Evolutionary conservation across 345 rosid genomes (phyloP).

Genomic region (Populus simonii): DNA sequence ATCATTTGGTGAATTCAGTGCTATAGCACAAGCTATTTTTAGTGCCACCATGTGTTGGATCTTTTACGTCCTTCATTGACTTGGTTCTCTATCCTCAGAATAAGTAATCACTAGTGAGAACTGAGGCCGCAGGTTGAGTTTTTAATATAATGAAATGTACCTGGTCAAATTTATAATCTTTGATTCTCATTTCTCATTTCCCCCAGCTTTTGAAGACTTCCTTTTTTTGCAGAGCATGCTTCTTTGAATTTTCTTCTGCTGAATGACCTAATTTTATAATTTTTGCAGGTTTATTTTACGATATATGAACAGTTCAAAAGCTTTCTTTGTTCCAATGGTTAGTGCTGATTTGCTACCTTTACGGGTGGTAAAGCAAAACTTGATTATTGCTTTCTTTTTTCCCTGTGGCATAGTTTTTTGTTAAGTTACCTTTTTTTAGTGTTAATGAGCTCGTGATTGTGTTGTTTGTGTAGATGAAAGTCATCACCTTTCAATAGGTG

Average conservation of each 20-base stretch:
- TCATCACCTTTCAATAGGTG: conserved; percentile 61
- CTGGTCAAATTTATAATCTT: not conserved
- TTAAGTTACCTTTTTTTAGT: not conserved
- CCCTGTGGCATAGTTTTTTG: not conserved
- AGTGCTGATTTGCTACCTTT: conserved; percentile 21
- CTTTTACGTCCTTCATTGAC: not conserved
- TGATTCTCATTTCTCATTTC: not conserved
- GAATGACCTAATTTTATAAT: not conserved
- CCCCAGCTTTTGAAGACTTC: not conserved
- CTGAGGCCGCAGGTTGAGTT: not conserved
- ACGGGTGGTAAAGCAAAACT: not conserved
- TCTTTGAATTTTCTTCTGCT: not conserved
- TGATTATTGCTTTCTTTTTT: not conserved
- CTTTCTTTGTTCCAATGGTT: conserved; percentile 53
- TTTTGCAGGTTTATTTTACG: conserved; percentile 73
- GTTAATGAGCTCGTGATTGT: conserved; percentile 1
- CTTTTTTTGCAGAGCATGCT: not conserved
- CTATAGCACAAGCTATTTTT: not conserved
- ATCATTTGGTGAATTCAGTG: not conserved
- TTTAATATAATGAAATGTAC: not conserved
- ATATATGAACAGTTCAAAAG: conserved; percentile 81
- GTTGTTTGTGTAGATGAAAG: conserved; percentile 37
- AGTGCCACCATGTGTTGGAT: not conserved
- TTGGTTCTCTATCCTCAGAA: not conserved
- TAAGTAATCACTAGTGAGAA: not conserved